phyloP scores from a whole-genome alignment of 192 early-diverging fungal genomes.

The Backusella tarrabulga region DNA sequence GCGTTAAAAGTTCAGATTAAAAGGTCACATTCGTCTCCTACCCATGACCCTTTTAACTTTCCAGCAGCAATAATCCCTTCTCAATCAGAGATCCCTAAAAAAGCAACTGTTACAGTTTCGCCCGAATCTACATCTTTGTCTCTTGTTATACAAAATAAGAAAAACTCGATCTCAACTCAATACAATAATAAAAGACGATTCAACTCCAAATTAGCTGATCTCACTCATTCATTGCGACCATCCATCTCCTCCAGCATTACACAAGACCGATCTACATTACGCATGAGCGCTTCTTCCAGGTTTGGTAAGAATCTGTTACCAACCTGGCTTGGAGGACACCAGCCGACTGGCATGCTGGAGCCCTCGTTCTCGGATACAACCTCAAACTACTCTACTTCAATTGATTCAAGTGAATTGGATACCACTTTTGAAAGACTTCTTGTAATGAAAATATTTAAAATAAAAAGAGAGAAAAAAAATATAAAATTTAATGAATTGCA shows the following conservation, averaged over 20 bases:
- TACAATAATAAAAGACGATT: not conserved
- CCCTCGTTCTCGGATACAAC: not conserved
- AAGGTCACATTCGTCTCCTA: constrained; percentile 19
- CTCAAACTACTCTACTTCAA: not conserved
- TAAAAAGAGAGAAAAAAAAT: not conserved
- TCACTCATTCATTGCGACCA: constrained; percentile 1
- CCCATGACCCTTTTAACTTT: constrained; percentile 4
- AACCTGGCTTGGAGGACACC: constrained; percentile 22
- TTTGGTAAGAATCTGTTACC: constrained; percentile 32
- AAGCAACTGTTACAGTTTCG: constrained; percentile 6
- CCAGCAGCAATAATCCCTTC: not conserved
- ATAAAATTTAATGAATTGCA: not conserved
- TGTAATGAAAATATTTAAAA: not conserved
- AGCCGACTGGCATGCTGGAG: not conserved
- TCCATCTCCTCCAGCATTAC: not conserved
- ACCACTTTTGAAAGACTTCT: constrained; percentile 18
- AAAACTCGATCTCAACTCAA: not conserved
- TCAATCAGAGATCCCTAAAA: constrained; percentile 2
- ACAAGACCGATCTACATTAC: constrained; percentile 7
- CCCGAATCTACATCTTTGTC: not conserved
- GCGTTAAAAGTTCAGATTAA: constrained; percentile 5
- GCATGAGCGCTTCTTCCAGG: constrained; percentile 19
- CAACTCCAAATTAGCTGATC: not conserved
- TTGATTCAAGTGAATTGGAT: constrained; percentile 8
- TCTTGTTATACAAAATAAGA: not conserved